Evolutionary conservation across 805 yeast genomes (phyloP).

Genomic region (Pichia phayaonensis): DNA sequence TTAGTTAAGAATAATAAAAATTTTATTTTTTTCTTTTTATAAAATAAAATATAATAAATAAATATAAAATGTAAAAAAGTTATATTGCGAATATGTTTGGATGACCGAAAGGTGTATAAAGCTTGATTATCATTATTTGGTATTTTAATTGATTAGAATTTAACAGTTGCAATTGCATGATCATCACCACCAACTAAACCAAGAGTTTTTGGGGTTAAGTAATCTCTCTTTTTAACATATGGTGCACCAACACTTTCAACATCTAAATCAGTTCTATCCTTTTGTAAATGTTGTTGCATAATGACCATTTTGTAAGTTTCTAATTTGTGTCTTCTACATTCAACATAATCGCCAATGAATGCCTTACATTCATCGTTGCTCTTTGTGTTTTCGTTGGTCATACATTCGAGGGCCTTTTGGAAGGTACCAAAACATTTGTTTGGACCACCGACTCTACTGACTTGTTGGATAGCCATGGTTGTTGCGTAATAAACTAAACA

Average conservation of each 20-base stretch:
- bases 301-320: constrained; percentile 31
- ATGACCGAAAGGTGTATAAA: neutral
- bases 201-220: constrained; percentile 31
- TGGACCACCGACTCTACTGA: constrained; percentile 32
- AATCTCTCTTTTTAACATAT: constrained; percentile 31
- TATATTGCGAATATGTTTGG: neutral
- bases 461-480: constrained; percentile 28
- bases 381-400: constrained; percentile 27
- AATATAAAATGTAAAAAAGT: neutral
- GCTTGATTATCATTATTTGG: neutral
- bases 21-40: neutral
- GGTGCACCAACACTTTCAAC: constrained; percentile 31
- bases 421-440: constrained; percentile 32
- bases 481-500: too few relatives aligned
- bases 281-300: constrained; percentile 26
- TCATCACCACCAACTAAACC: constrained; percentile 33
- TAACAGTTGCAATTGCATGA: constrained; percentile 21
- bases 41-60: neutral
- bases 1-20: neutral
- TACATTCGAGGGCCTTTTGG: constrained; percentile 32
- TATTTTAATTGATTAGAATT: constrained; percentile 12
- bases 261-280: constrained; percentile 22
- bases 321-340: constrained; percentile 32
- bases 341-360: constrained; percentile 29
- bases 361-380: constrained; percentile 27